A percentile compares a stretch with the other conserved stretches of the same genome.
phyloP scores from a whole-genome alignment of 2,329 filamentous ascomycete species.

The Tolypocladium nubicola region DNA sequence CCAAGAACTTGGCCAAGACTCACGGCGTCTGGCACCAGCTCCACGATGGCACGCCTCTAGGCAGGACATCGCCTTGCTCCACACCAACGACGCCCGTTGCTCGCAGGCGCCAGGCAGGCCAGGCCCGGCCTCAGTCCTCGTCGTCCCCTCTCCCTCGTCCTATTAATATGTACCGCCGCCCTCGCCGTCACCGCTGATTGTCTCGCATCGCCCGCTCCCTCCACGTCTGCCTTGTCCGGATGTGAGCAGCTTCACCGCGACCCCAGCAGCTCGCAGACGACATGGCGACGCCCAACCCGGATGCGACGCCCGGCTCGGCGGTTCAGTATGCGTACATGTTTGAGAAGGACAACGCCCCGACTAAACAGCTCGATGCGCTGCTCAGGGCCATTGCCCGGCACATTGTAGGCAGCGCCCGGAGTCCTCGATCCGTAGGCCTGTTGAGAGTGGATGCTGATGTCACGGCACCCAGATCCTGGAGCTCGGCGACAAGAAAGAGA shows the following conservation, averaged over 20 bases:
- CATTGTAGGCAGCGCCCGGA: slow-evolving; percentile 47
- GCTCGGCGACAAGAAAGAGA: slow-evolving; percentile 45
- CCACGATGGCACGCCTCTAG: not conserved
- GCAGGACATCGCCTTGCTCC: not conserved
- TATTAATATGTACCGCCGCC: not conserved
- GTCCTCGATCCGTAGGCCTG: not conserved
- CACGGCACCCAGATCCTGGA: slow-evolving; percentile 34
- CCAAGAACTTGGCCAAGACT: not conserved
- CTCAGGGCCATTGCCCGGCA: slow-evolving; percentile 57
- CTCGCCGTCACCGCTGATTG: not conserved
- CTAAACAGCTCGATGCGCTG: slow-evolving; percentile 55
- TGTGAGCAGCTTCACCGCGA: not conserved
- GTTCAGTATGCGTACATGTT: slow-evolving; percentile 57
- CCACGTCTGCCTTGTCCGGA: not conserved
- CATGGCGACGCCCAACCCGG: slow-evolving; percentile 13
- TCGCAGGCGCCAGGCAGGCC: not conserved
- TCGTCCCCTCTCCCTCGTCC: not conserved
- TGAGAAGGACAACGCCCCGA: slow-evolving; percentile 55
- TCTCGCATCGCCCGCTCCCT: not conserved
- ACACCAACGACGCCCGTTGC: not conserved
- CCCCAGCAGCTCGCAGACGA: not conserved
- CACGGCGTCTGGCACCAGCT: not conserved
- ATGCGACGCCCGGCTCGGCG: slow-evolving; percentile 12
- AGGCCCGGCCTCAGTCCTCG: not conserved
- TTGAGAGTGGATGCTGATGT: not conserved